phyloP scores from a whole-genome alignment of 345 rosid genomes.

The Tarenaya hassleriana region DNA sequence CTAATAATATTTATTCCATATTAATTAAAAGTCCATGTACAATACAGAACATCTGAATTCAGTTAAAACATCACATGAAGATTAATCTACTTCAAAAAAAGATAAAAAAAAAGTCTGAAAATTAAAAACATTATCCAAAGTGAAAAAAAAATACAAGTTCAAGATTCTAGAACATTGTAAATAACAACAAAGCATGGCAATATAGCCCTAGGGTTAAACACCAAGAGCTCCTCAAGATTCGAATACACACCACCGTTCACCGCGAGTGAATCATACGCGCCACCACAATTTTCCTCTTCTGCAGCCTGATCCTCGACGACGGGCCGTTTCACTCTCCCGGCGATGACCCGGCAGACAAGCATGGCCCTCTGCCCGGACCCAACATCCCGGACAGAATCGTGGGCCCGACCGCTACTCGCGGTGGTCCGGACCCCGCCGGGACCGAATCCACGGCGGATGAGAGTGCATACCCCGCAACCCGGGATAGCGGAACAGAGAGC shows the following conservation, averaged over 20 bases:
- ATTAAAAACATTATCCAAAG: constrained; percentile 18
- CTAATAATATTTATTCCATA: no score
- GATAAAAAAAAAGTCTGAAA: constrained; percentile 4
- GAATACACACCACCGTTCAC: constrained; percentile 63
- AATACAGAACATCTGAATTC: not conserved
- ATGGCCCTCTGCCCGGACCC: constrained; percentile 70
- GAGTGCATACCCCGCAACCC: constrained; percentile 83
- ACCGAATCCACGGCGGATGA: constrained; percentile 67
- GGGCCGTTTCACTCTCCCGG: constrained; percentile 64
- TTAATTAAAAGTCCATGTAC: constrained; percentile 2
- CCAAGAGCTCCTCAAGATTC: constrained; percentile 71
- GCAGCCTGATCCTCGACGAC: constrained; percentile 36
- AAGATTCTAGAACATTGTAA: constrained; percentile 59
- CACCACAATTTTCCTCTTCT: constrained; percentile 34
- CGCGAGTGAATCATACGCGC: constrained; percentile 74
- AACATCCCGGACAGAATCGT: constrained; percentile 48
- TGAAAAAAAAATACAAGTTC: constrained; percentile 20
- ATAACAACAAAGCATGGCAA: constrained; percentile 95
- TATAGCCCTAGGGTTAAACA: constrained; percentile 81
- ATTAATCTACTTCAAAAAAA: constrained; percentile 19
- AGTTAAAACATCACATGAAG: constrained; percentile 6
- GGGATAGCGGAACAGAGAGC: constrained; percentile 80
- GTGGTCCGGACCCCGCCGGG: constrained; percentile 4
- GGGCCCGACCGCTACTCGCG: constrained; percentile 97
- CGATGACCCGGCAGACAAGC: constrained; percentile 96